These are phyloP conservation scores for Kwoniella sp. DNA, from an alignment of 768 basidiomycete species.

Conservation along the genomic window DNA sequence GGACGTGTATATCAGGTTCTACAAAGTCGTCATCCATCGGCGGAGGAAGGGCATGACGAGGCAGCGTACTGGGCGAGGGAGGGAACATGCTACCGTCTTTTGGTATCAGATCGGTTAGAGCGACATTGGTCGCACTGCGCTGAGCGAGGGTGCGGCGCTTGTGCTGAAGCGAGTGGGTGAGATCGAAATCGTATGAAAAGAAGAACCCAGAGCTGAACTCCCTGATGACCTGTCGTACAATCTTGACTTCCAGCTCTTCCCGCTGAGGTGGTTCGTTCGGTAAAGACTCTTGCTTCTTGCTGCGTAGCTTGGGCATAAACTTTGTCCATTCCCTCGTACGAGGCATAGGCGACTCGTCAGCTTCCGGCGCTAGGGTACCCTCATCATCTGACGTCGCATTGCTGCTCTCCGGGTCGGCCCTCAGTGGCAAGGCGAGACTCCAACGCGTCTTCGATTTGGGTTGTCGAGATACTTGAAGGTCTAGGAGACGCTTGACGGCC, in stretches of 20 bases:
- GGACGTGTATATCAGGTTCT: slow-evolving; percentile 76
- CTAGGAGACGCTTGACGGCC: slow-evolving; percentile 14
- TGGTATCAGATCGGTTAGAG: slow-evolving; percentile 43
- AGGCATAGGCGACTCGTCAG: slow-evolving; percentile 27
- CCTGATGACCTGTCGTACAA: slow-evolving; percentile 74
- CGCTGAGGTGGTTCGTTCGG: slow-evolving; percentile 42
- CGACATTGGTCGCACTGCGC: slow-evolving; percentile 29
- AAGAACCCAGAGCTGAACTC: slow-evolving; percentile 87
- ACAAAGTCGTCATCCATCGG: slow-evolving; percentile 64
- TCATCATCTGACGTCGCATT: slow-evolving; percentile 16
- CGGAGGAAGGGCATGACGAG: slow-evolving; percentile 62
- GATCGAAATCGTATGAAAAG: slow-evolving; percentile 84
- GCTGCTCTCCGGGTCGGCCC: background rate
- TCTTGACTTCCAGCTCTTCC: slow-evolving; percentile 75
- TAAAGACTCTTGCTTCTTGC: slow-evolving; percentile 18
- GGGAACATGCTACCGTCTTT: slow-evolving; percentile 21
- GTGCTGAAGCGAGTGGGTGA: slow-evolving; percentile 49
- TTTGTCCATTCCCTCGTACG: slow-evolving; percentile 25
- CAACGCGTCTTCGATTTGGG: slow-evolving; percentile 23
- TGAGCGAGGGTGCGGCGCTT: slow-evolving; percentile 42
- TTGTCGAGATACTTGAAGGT: slow-evolving; percentile 24
- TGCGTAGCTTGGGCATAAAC: slow-evolving; percentile 35
- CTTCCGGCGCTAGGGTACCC: slow-evolving; percentile 24
- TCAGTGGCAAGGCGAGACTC: slow-evolving; percentile 13
- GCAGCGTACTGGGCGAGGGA: slow-evolving; percentile 64